These are phyloP conservation scores for Gardenia jasminoides DNA, from an alignment of 257 asterid species.

Conservation along the genomic window DNA sequence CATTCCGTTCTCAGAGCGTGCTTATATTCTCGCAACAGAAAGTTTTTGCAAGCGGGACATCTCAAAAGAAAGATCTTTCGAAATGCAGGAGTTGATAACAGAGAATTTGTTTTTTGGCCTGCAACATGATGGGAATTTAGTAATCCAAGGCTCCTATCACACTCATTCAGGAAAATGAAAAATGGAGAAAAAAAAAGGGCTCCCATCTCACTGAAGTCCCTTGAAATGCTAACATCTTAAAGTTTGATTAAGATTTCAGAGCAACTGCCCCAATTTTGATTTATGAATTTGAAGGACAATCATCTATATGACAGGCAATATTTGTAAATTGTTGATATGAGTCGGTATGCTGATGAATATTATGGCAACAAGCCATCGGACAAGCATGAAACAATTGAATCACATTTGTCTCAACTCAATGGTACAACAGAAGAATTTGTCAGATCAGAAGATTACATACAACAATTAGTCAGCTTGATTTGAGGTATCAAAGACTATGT, in stretches of 20 bases:
- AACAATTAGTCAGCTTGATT: slow-evolving; percentile 28
- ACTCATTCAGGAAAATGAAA: too few species aligned
- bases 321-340: too few species aligned
- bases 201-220: too few species aligned
- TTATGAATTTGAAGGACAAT: neutral
- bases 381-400: neutral
- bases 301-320: neutral
- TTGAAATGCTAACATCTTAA: neutral
- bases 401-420: neutral
- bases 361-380: neutral
- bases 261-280: neutral
- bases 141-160: neutral
- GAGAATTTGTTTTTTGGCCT: neutral
- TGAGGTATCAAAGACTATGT: slow-evolving; percentile 15
- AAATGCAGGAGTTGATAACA: neutral
- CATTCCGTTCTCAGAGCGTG: neutral
- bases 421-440: slow-evolving; percentile 5
- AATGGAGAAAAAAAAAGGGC: too few species aligned
- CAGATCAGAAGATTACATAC: slow-evolving; percentile 8
- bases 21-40: neutral
- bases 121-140: neutral
- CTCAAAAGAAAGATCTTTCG: neutral
- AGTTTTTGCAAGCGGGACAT: neutral
- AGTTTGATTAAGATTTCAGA: neutral
- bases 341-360: too few species aligned